phyloP scores from a whole-genome alignment of 345 rosid genomes.

The Pugionium cornutum region DNA sequence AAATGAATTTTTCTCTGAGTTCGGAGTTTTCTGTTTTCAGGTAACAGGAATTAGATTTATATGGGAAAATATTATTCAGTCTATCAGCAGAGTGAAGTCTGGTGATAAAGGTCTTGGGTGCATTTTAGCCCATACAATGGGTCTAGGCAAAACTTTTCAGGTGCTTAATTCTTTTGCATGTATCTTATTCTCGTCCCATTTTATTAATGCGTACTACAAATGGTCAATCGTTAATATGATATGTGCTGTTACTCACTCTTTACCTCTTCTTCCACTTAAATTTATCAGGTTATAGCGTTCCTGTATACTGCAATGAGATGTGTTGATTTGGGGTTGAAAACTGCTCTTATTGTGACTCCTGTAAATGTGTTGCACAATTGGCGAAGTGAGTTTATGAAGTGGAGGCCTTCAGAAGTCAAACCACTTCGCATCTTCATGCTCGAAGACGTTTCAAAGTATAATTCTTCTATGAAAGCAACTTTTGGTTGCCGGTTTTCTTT shows the following conservation, averaged over 20 bases:
- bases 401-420: conserved; percentile 92
- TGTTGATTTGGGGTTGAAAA: conserved; percentile 86
- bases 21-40: conserved; percentile 52
- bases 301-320: conserved; percentile 91
- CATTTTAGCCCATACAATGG: conserved; percentile 99
- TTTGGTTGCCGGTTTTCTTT: conserved; percentile 13
- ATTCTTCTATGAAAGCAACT: conserved; percentile 18
- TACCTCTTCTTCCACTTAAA: conserved; percentile 14
- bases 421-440: conserved; percentile 88
- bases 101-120: conserved; percentile 99
- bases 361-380: conserved; percentile 99
- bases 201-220: conserved; percentile 3
- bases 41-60: conserved; percentile 91
- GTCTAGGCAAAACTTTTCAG: conserved; percentile 99
- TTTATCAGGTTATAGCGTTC: conserved; percentile 91
- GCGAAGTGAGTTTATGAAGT: conserved; percentile 90
- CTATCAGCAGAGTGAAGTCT: conserved; percentile 74
- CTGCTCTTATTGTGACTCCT: conserved; percentile 91
- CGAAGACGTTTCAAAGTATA: conserved; percentile 91
- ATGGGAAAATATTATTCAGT: conserved; percentile 98
- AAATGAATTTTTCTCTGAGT: conserved; percentile 29
- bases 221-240: conserved; percentile 16
- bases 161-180: conserved; percentile 46
- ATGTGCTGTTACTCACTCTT: conserved; percentile 28
- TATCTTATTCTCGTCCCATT: conserved; percentile 6